phyloP scores from a whole-genome alignment of 306 rosid species.

The Ceratonia siliqua region DNA sequence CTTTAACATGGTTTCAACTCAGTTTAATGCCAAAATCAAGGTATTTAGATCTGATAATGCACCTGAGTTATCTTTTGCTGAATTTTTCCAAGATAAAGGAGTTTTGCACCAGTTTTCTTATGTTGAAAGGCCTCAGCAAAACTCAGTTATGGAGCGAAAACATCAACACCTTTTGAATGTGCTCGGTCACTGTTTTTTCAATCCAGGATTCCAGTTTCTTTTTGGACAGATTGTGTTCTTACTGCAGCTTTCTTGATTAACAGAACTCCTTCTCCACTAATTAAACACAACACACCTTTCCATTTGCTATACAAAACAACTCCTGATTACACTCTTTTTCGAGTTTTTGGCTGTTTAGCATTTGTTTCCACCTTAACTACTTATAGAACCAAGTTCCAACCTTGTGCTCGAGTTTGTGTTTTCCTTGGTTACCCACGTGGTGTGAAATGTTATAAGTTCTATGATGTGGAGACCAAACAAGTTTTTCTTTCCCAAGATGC shows the following conservation, averaged over 20 bases:
- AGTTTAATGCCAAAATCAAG: neutral
- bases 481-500: neutral
- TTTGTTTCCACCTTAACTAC: neutral
- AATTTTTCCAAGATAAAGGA: neutral
- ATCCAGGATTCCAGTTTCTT: neutral
- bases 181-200: rapidly evolving
- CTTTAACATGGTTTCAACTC: neutral
- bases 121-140: neutral
- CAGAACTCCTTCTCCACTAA: neutral
- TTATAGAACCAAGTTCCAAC: neutral
- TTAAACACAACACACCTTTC: too few species aligned
- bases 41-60: neutral
- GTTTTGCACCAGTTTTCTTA: neutral
- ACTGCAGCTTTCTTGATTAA: neutral
- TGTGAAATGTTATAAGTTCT: too few species aligned
- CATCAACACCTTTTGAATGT: neutral
- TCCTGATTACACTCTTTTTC: too few species aligned
- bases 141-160: neutral
- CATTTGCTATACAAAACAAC: too few species aligned
- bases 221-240: neutral
- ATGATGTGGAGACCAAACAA: too few species aligned
- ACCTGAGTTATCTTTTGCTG: neutral
- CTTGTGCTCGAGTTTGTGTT: neutral
- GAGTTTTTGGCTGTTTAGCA: neutral
- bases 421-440: too few species aligned